A percentile compares a stretch with the other conserved stretches of the same genome.
Conservation (phyloP, 2,329 filamentous ascomycete genomes). For the Didymella lethalis region DNA sequence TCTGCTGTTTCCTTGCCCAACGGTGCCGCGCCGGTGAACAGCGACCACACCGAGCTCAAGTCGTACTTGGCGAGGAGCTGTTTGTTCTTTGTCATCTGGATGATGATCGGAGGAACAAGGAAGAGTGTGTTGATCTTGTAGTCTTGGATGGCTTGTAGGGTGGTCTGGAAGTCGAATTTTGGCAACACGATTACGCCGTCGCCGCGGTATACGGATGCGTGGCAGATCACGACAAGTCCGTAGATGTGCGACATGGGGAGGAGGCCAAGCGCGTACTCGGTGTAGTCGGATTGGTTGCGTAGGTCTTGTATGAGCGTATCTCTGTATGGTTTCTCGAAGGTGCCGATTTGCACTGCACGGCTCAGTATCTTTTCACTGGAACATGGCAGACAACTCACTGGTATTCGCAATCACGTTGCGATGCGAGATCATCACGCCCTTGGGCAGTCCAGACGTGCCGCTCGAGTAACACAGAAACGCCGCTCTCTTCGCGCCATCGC, state of each 20-base stretch:
- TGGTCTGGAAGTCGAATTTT: slow-evolving; percentile 76
- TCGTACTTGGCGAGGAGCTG: slow-evolving; percentile 71
- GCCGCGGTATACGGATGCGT: slow-evolving; percentile 71
- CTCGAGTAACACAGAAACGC: slow-evolving; percentile 83
- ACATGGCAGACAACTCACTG: slow-evolving; percentile 24
- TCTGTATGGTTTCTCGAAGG: slow-evolving; percentile 59
- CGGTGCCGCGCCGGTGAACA: slow-evolving; percentile 82
- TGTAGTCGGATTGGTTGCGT: slow-evolving; percentile 54
- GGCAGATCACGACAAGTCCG: slow-evolving; percentile 74
- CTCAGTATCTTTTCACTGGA: slow-evolving; percentile 5
- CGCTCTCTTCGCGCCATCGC: slow-evolving; percentile 71
- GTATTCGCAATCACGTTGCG: slow-evolving; percentile 80
- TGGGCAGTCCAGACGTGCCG: slow-evolving; percentile 80
- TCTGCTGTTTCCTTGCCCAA: slow-evolving; percentile 75
- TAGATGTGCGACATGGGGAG: slow-evolving; percentile 86
- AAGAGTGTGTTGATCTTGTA: slow-evolving; percentile 74
- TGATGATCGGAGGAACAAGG: slow-evolving; percentile 82
- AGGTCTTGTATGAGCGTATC: slow-evolving; percentile 49
- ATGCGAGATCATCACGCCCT: slow-evolving; percentile 86
- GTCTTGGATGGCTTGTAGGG: slow-evolving; percentile 69
- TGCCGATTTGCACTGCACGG: slow-evolving; percentile 62
- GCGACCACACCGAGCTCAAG: slow-evolving; percentile 68
- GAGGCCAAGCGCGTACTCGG: slow-evolving; percentile 69
- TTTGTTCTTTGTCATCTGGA: slow-evolving; percentile 73
- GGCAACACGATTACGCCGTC: slow-evolving; percentile 76